Evolutionary conservation across 2,329 filamentous ascomycete species (phyloP), one percentile per base, ranked within the genome.

Genomic region (Simplicillium sp.): DNA sequence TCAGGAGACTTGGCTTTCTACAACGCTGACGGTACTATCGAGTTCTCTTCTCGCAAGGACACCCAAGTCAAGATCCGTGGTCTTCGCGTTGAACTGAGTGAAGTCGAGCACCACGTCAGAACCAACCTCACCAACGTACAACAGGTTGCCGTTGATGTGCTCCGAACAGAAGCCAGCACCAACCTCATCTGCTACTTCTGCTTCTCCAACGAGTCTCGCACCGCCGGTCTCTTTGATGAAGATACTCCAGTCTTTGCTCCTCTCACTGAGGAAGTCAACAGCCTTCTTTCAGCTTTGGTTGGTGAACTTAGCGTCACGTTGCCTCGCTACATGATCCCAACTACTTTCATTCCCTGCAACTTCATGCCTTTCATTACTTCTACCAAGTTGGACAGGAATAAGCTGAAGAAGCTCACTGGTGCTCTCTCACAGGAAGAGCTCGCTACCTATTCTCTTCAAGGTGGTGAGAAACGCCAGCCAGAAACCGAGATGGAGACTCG

Each of bases 31-130:
- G 63, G 64, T 14, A 47, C 46, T 9, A 50, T 71, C 16, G 46
- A 55, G 2, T 69, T 62, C 40, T 48, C 71, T 38, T 70, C 71
- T 37, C 60, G 74, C 33, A 72, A 71, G 47, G 73, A 77, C 48
- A 62, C 61, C 1, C 73, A 77, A 51, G 64, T 77, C 37, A 79
- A 77, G 51, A 53, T 78, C 13, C 63, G 67, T 20, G 78, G 77
- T 34, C 75, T 66, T 41, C 54, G 72, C 39, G 60, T 74, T 40
- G 77, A 71, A 54, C 57, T 71, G 11, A 46, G 38, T 14, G 50
- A 48, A 13, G 39, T 51, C 13, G 50, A 52, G 39, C 36, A 46
- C 13, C 38, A 44, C 29, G 39, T 50, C 11, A 35, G 32, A 13
- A 32, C 20, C 7, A 31, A 14, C 14, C n/a, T 43, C 3, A n/a